phyloP scores from a whole-genome alignment of 495 filamentous ascomycete species.

The Talaromyces trachyspermus region DNA sequence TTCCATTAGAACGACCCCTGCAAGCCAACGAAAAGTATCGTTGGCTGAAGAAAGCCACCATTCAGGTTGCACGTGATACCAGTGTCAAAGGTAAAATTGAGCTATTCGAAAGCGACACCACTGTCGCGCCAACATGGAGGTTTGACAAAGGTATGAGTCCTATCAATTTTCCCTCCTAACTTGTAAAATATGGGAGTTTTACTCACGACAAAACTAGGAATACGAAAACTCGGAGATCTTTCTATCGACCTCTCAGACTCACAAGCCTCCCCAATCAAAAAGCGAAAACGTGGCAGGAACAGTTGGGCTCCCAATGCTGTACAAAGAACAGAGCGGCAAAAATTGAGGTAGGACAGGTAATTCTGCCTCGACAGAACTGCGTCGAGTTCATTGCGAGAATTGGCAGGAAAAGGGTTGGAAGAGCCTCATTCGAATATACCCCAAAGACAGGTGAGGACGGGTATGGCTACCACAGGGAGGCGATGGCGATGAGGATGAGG shows the following conservation, averaged over 20 bases:
- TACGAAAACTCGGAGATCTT: neutral
- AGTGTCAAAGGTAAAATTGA: neutral
- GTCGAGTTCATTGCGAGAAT: conserved; percentile 14
- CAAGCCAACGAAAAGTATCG: neutral
- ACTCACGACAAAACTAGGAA: neutral
- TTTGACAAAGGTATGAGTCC: neutral
- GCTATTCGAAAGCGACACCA: neutral
- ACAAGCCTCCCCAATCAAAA: neutral
- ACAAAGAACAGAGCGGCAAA: neutral
- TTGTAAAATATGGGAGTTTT: neutral
- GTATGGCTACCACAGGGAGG: too few species aligned
- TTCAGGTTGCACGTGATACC: neutral
- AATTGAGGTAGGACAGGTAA: neutral
- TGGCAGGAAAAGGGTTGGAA: conserved; percentile 12
- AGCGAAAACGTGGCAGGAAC: neutral
- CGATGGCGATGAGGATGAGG: conserved; percentile 9
- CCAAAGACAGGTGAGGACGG: conserved; percentile 14
- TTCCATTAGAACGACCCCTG: neutral
- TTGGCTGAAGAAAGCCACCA: neutral
- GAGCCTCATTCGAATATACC: conserved; percentile 13
- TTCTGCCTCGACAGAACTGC: conserved; percentile 4
- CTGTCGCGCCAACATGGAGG: neutral
- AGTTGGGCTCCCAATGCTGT: neutral
- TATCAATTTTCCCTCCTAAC: neutral
- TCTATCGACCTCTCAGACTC: neutral